Conservation (phyloP, 1,139 yeast species). For the Schizosaccharomyces versatilis region DNA sequence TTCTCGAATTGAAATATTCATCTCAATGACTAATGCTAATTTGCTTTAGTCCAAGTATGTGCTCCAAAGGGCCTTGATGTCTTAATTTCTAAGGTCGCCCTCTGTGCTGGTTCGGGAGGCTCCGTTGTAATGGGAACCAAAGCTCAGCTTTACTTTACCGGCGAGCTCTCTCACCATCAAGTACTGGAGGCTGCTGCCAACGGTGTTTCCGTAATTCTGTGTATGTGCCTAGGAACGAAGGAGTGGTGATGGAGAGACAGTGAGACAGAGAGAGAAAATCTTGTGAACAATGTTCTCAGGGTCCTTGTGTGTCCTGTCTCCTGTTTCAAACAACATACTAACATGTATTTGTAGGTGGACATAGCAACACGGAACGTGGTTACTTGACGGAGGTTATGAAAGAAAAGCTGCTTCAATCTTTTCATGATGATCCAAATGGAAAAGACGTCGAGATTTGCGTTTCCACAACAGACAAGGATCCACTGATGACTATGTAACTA, state of each 20-base stretch:
- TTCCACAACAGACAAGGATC: constrained; percentile 36
- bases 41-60: not conserved
- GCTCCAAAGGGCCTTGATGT: not conserved
- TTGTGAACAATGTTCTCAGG: too few relatives aligned
- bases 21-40: not conserved
- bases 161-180: constrained; percentile 88
- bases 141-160: constrained; percentile 70
- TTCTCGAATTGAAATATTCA: not conserved
- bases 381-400: constrained; percentile 32
- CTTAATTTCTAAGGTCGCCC: constrained; percentile 36
- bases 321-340: not conserved
- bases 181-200: constrained; percentile 45
- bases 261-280: too few relatives aligned
- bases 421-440: constrained; percentile 12
- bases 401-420: constrained; percentile 29
- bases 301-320: too few relatives aligned
- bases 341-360: constrained; percentile 26
- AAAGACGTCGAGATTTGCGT: constrained; percentile 26
- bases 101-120: constrained; percentile 93
- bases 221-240: constrained; percentile 17
- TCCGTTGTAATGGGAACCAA: constrained; percentile 36
- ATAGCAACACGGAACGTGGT: constrained; percentile 82
- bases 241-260: not conserved
- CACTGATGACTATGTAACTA: constrained; percentile 23
- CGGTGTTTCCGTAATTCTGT: constrained; percentile 53